These are phyloP conservation scores for Cystobasidium onofrii DNA, from an alignment of 768 basidiomycete genomes.

Conservation along the genomic window DNA sequence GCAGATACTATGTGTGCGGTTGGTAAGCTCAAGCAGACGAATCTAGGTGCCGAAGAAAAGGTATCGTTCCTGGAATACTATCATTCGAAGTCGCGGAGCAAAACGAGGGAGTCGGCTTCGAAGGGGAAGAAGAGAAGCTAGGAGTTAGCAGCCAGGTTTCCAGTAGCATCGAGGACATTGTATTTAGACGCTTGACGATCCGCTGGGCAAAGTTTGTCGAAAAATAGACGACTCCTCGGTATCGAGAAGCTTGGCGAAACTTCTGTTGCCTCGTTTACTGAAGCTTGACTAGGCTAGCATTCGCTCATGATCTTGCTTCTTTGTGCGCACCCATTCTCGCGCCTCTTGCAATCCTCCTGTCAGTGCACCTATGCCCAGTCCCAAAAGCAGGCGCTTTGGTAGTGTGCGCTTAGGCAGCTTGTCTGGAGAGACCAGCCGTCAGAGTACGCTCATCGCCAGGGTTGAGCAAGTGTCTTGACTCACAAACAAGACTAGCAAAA, in stretches of 20 bases:
- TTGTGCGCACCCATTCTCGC: background rate
- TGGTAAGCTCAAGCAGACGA: conserved; percentile 16
- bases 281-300: background rate
- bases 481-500: background rate
- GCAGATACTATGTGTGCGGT: background rate
- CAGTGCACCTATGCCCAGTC: conserved; percentile 15
- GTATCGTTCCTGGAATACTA: conserved; percentile 6
- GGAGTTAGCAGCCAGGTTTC: background rate
- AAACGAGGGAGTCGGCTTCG: background rate
- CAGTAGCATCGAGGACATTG: background rate
- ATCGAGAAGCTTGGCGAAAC: background rate
- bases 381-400: conserved; percentile 17
- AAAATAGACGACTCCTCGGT: background rate
- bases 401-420: conserved; percentile 9
- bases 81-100: background rate
- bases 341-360: conserved; percentile 30
- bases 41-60: conserved; percentile 1
- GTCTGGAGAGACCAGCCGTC: background rate
- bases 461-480: background rate
- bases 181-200: too few relatives aligned
- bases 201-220: too few relatives aligned
- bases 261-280: too few relatives aligned
- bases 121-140: background rate
- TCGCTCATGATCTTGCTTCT: conserved; percentile 2
- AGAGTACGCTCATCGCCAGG: background rate